Conservation (phyloP, 2,329 filamentous ascomycete species). For the Alternaria sp. region DNA sequence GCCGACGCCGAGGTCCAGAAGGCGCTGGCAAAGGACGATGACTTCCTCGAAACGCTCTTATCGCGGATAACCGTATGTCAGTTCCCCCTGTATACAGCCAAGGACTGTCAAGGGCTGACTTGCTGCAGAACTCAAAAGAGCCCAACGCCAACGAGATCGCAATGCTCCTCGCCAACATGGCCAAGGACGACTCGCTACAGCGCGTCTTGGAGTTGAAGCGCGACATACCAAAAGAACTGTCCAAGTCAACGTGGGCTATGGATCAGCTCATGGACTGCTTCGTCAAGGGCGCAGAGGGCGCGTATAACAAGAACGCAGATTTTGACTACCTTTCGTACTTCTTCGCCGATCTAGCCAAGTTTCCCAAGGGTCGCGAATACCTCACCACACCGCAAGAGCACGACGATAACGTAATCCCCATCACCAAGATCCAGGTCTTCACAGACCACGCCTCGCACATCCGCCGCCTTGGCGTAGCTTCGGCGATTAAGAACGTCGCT, state of each 20-base stretch:
- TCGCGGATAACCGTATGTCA: conserved; percentile 75
- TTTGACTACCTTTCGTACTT: conserved; percentile 95
- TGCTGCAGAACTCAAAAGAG: conserved; percentile 71
- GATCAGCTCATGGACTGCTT: conserved; percentile 96
- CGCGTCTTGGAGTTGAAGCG: conserved; percentile 73
- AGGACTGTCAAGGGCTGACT: conserved; percentile 10
- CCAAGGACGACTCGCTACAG: conserved; percentile 78
- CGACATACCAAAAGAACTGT: conserved; percentile 70
- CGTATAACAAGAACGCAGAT: conserved; percentile 83
- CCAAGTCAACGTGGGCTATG: conserved; percentile 74
- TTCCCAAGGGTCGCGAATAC: conserved; percentile 75
- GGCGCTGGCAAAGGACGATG: conserved; percentile 76
- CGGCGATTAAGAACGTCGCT: conserved; percentile 90
- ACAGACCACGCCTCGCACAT: conserved; percentile 87
- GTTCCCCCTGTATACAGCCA: conserved; percentile 41
- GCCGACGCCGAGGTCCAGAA: conserved; percentile 78
- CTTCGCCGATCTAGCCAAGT: conserved; percentile 88
- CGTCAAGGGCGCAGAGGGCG: conserved; percentile 84
- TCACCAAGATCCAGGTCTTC: conserved; percentile 92
- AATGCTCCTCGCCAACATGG: conserved; percentile 92
- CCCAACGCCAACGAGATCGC: conserved; percentile 82
- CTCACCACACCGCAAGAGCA: conserved; percentile 77
- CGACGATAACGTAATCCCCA: conserved; percentile 78
- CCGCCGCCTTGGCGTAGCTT: conserved; percentile 90
- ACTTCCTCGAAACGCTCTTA: conserved; percentile 78